phyloP scores from a whole-genome alignment of 75 land plant species.

The Picea glauca region DNA sequence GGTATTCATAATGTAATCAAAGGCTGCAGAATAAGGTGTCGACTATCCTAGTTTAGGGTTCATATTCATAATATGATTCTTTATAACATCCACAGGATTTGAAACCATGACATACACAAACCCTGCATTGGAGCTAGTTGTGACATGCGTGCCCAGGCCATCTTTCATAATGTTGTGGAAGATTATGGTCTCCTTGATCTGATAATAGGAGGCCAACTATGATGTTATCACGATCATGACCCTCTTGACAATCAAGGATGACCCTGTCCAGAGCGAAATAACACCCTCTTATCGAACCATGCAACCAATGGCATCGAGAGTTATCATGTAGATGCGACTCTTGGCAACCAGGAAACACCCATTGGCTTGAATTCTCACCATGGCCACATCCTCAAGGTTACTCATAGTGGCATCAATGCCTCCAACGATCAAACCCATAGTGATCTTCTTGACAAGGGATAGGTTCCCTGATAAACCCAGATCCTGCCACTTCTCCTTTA shows the following conservation, averaged over 20 bases:
- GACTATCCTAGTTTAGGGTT: too few relatives aligned
- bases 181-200: conserved; percentile 49
- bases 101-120: conserved; percentile 67
- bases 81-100: conserved; percentile 63
- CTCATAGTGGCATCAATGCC: too few relatives aligned
- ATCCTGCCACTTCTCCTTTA: too few relatives aligned
- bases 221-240: conserved; percentile 81
- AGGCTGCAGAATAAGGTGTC: too few relatives aligned
- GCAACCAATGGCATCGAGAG: conserved; percentile 48
- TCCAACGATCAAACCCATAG: too few relatives aligned
- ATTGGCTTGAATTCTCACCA: not conserved
- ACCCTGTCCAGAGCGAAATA: conserved; percentile 63
- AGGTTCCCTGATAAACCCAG: too few relatives aligned
- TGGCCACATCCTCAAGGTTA: too few relatives aligned
- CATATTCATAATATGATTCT: too few relatives aligned
- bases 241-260: conserved; percentile 66
- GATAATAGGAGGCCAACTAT: conserved; percentile 79
- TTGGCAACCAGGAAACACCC: conserved; percentile 46
- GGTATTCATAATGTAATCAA: too few relatives aligned
- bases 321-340: conserved; percentile 63
- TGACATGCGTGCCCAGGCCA: conserved; percentile 65
- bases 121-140: conserved; percentile 66
- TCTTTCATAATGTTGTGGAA: conserved; percentile 30
- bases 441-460: too few relatives aligned
- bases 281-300: conserved; percentile 64